Evolutionary conservation across 371 early-diverging fungal genomes (phyloP).

Genomic region (Circinella minor): DNA sequence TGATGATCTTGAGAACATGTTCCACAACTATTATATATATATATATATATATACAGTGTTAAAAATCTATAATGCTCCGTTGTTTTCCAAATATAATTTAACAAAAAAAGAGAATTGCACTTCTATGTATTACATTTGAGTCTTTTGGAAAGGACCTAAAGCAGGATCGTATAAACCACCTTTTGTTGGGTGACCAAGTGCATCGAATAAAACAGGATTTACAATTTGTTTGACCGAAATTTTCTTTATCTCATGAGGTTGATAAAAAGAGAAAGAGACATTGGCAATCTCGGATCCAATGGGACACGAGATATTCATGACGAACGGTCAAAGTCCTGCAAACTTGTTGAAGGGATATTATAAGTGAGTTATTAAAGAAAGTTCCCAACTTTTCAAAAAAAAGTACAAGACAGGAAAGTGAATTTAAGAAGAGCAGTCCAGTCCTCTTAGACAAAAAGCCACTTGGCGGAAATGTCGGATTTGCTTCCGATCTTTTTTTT

Average conservation of each 20-base stretch:
- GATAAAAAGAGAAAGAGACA: constrained; percentile 91
- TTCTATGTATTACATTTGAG: constrained; percentile 59
- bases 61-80: no score
- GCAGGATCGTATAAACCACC: constrained; percentile 97
- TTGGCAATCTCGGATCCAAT: constrained; percentile 69
- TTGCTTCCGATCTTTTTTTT: no score
- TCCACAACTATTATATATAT: constrained; percentile 66
- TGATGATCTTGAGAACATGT: constrained; percentile 87
- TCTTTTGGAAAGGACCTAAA: constrained; percentile 91
- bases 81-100: no score
- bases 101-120: no score
- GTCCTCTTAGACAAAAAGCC: no score
- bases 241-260: constrained; percentile 89
- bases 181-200: constrained; percentile 87
- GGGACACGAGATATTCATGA: constrained; percentile 74
- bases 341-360: not conserved
- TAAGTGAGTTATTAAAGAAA: no score
- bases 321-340: constrained; percentile 1
- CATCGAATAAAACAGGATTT: constrained; percentile 91
- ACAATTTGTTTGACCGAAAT: constrained; percentile 95
- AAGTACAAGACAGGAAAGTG: not conserved
- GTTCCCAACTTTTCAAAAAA: no score
- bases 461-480: no score
- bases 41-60: not conserved
- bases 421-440: no score